These are phyloP conservation scores for Astrothelium macrocarpum DNA, from an alignment of 495 filamentous ascomycete genomes.

Conservation along the genomic window DNA sequence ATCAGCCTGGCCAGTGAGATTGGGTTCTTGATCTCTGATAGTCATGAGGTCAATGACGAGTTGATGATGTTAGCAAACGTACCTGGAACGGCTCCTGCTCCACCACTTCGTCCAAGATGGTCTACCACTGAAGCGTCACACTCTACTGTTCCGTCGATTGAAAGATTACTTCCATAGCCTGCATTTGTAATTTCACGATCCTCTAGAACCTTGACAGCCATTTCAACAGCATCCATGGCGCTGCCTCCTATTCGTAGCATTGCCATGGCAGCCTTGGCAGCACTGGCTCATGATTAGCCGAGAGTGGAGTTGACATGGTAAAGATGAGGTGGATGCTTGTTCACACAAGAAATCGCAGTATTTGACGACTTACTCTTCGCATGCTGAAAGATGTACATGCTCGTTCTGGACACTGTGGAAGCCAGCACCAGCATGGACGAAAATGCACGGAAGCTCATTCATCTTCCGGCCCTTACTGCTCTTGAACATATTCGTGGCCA, in stretches of 20 bases:
- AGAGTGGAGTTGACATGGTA: background rate
- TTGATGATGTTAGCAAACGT: slow-evolving; percentile 32
- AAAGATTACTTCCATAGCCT: slow-evolving; percentile 91
- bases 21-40: slow-evolving; percentile 78
- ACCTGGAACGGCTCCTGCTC: slow-evolving; percentile 83
- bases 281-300: slow-evolving; percentile 42
- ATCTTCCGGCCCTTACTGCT: slow-evolving; percentile 25
- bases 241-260: slow-evolving; percentile 66
- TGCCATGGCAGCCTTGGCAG: slow-evolving; percentile 67
- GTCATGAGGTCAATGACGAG: slow-evolving; percentile 7
- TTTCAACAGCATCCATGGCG: slow-evolving; percentile 86
- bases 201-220: slow-evolving; percentile 76
- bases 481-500: slow-evolving; percentile 22
- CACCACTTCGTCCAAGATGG: slow-evolving; percentile 81
- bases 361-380: slow-evolving; percentile 60
- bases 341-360: background rate
- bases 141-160: slow-evolving; percentile 80
- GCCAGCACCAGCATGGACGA: slow-evolving; percentile 93
- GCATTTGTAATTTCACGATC: slow-evolving; percentile 93
- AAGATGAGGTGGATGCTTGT: background rate
- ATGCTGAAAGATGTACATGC: slow-evolving; percentile 68
- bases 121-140: slow-evolving; percentile 91
- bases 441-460: slow-evolving; percentile 57
- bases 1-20: slow-evolving; percentile 77
- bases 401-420: slow-evolving; percentile 85